phyloP scores from a whole-genome alignment of 2,329 filamentous ascomycete species.

The Fusarium coicis region DNA sequence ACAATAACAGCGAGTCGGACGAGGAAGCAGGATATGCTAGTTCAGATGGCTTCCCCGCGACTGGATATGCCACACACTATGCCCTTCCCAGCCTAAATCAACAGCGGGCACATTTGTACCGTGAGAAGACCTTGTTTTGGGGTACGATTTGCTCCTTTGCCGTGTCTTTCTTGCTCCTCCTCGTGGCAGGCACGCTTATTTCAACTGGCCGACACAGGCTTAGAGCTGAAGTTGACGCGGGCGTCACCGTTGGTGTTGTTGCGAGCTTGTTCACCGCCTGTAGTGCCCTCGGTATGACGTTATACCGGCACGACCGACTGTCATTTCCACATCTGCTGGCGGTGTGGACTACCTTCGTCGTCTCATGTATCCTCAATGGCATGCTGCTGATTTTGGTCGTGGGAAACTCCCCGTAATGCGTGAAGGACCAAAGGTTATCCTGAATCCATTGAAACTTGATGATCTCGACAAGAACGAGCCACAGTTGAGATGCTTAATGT shows the following conservation, averaged over 20 bases:
- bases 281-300: slow-evolving; percentile 67
- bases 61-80: slow-evolving; percentile 66
- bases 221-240: slow-evolving; percentile 77
- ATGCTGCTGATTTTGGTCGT: slow-evolving; percentile 57
- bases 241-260: slow-evolving; percentile 75
- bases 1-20: slow-evolving; percentile 53
- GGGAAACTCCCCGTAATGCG: slow-evolving; percentile 50
- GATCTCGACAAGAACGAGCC: neutral
- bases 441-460: neutral
- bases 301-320: slow-evolving; percentile 61
- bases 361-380: slow-evolving; percentile 55
- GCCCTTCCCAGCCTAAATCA: slow-evolving; percentile 64
- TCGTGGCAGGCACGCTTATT: slow-evolving; percentile 73
- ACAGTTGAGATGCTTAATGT: slow-evolving; percentile 4
- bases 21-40: slow-evolving; percentile 64
- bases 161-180: slow-evolving; percentile 70
- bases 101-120: slow-evolving; percentile 60
- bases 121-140: slow-evolving; percentile 66
- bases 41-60: slow-evolving; percentile 59
- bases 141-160: slow-evolving; percentile 65
- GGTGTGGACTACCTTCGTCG: slow-evolving; percentile 51
- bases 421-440: neutral
- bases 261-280: slow-evolving; percentile 73
- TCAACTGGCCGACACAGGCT: slow-evolving; percentile 74
- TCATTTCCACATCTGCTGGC: slow-evolving; percentile 56